phyloP scores from a whole-genome alignment of 257 asterid genomes.

The Scutellaria galericulata region DNA sequence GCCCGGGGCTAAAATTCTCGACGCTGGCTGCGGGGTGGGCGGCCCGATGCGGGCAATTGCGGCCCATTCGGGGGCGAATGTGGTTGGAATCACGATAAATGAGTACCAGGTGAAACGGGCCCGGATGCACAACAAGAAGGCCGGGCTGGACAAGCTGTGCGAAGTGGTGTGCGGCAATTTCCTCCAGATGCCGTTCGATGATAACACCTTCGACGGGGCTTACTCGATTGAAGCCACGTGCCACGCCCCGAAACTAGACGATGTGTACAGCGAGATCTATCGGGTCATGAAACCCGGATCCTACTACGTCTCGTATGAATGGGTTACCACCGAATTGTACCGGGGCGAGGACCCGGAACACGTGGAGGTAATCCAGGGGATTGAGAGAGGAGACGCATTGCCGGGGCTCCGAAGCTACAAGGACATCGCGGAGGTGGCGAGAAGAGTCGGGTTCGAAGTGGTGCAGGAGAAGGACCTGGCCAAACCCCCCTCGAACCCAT shows the following conservation, averaged over 20 bases:
- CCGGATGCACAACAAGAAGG: constrained; percentile 67
- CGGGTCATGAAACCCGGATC: constrained; percentile 74
- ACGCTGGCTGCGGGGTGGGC: constrained; percentile 85
- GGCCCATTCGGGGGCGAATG: constrained; percentile 73
- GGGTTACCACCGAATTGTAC: constrained; percentile 81
- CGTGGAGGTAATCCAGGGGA: constrained; percentile 78
- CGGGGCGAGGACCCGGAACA: constrained; percentile 60
- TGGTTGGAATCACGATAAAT: constrained; percentile 78
- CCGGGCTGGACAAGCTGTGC: constrained; percentile 62
- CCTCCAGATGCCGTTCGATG: constrained; percentile 74
- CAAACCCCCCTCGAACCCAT: constrained; percentile 67
- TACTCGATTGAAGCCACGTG: constrained; percentile 85
- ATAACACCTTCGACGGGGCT: constrained; percentile 68
- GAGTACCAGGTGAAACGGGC: constrained; percentile 81
- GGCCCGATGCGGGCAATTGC: constrained; percentile 94
- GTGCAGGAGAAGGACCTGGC: constrained; percentile 68
- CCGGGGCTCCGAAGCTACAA: constrained; percentile 69
- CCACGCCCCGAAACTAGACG: constrained; percentile 77
- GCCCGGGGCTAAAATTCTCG: constrained; percentile 63
- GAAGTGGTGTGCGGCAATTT: constrained; percentile 83
- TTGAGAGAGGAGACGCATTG: constrained; percentile 77
- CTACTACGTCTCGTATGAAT: constrained; percentile 67
- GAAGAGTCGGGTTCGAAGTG: constrained; percentile 68
- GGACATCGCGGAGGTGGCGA: constrained; percentile 64
- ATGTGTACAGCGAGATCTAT: constrained; percentile 74